A percentile compares a stretch with the other conserved stretches of the same genome.
Evolutionary conservation across 176 grass and related monocot species (phyloP).

Genomic region (Miscanthus lutarioriparius): DNA sequence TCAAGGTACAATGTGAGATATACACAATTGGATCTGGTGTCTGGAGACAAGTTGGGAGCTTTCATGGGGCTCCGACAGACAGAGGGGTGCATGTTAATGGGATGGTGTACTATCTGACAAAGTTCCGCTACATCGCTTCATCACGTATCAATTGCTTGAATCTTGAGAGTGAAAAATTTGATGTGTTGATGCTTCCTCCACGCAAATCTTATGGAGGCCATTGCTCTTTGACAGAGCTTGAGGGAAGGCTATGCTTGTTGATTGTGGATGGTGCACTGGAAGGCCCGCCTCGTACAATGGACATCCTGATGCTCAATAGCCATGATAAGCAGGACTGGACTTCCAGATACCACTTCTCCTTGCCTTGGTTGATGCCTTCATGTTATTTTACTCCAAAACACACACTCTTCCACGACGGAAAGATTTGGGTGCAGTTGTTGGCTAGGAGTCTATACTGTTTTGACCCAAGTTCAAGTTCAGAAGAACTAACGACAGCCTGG

Average conservation of each 20-base stretch:
- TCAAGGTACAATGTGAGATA: constrained; percentile 35
- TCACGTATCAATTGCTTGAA: constrained; percentile 54
- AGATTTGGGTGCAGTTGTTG: constrained; percentile 62
- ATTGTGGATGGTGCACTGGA: constrained; percentile 52
- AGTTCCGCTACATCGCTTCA: constrained; percentile 51
- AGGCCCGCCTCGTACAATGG: constrained; percentile 44
- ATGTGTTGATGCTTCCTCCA: constrained; percentile 43
- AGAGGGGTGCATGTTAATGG: constrained; percentile 62
- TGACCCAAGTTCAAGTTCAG: constrained; percentile 50
- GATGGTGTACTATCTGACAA: constrained; percentile 52
- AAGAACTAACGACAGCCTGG: constrained; percentile 41
- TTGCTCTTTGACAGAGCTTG: constrained; percentile 53
- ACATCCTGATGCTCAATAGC: constrained; percentile 41
- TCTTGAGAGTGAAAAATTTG: constrained; percentile 49
- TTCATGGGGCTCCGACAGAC: constrained; percentile 35
- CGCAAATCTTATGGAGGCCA: constrained; percentile 55
- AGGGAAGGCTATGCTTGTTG: constrained; percentile 52
- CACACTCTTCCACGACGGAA: constrained; percentile 43
- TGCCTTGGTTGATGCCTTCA: constrained; percentile 47
- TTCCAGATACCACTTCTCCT: constrained; percentile 41
- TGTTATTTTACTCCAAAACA: constrained; percentile 60
- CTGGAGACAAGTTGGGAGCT: constrained; percentile 47
- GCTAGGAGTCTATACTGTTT: constrained; percentile 49
- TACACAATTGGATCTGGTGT: constrained; percentile 38
- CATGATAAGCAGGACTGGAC: constrained; percentile 47